Conservation (phyloP, 768 basidiomycete genomes). For the Boletus tylopilopsis region DNA sequence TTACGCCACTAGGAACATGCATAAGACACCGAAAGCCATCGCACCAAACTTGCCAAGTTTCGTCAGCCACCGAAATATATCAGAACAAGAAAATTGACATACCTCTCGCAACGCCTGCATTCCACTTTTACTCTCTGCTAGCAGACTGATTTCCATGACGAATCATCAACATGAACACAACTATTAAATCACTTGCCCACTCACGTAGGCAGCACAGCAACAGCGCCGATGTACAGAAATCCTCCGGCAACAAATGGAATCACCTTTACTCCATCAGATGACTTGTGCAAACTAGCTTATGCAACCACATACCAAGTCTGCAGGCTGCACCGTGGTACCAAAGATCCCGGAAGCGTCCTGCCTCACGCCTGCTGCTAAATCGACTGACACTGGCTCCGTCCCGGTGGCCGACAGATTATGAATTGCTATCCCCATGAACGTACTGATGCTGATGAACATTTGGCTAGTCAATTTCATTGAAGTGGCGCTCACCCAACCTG, state of each 20-base stretch:
- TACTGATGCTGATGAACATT: conserved; percentile 40
- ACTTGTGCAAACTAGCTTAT: conserved; percentile 10
- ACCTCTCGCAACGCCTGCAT: conserved; percentile 91
- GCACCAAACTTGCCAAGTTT: conserved; percentile 67
- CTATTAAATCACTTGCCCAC: conserved; percentile 29
- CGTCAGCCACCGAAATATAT: conserved; percentile 18
- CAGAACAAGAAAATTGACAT: conserved; percentile 6
- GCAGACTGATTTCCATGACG: conserved; percentile 46
- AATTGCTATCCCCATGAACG: conserved; percentile 85
- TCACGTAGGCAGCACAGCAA: conserved; percentile 87
- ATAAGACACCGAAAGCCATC: conserved; percentile 86
- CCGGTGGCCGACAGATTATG: conserved; percentile 66
- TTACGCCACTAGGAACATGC: conserved; percentile 93
- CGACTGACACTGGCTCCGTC: conserved; percentile 37
- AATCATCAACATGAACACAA: conserved; percentile 8
- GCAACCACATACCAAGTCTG: conserved; percentile 67
- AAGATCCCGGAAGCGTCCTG: conserved; percentile 74
- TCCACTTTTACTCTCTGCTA: conserved; percentile 84
- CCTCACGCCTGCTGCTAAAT: conserved; percentile 75
- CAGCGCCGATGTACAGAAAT: conserved; percentile 91
- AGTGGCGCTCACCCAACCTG: conserved; percentile 34
- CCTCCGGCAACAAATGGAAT: conserved; percentile 90
- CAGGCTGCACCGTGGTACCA: conserved; percentile 74
- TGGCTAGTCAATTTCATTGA: neutral
- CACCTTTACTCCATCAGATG: conserved; percentile 45